Evolutionary conservation across 805 yeast species (phyloP), one percentile per base, ranked within the genome.

Genomic region (Kuraishia capsulata): DNA sequence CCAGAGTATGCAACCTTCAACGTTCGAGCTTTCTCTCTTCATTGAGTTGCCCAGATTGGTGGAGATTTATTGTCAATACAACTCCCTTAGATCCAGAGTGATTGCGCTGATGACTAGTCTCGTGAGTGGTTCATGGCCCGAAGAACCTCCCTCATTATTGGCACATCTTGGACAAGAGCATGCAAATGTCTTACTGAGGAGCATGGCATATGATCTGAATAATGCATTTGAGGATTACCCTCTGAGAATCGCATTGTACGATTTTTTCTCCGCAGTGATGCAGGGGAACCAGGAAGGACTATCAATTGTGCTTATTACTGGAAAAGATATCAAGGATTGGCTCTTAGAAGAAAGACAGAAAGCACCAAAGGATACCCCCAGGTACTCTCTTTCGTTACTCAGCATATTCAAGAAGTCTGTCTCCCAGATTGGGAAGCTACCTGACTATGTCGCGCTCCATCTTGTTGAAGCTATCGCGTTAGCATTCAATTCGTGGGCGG

Each of bases 401-500:
- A 60, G 64, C 13, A 66, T 78, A 14, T 53, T 84, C 44, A 81
- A 81, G 52, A 61, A 60, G 17, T 75, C 73, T 42, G 71, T 78
- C 1, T 52, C 69, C 20, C 67, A 69, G 20, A 62, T 81, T 41
- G 67, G 71, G 9, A 56, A 64, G 35, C 71, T 72, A 38, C 86
- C 90, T 1, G 69, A 76, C 38, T 64, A 73, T 14, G 78, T 79
- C n/a, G 72, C 81, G 19, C 70, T 80, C 18, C 79, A 79, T 44
- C 57, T 87, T 19, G 66, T 84, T 17, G 88, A 83, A 53, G 77
- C 94, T 0, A 67, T 88, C 20, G 72, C 92, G 0, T 61, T 73
- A 36, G 88, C 94, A 1, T 74, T 79, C 49, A 84, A 83, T 52
- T 73, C 86, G 0, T 84, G 95, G 94, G 74, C 81, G 0, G 69